These are phyloP conservation scores for Citrus unshiu DNA, from an alignment of 345 rosid genomes.

Conservation along the genomic window DNA sequence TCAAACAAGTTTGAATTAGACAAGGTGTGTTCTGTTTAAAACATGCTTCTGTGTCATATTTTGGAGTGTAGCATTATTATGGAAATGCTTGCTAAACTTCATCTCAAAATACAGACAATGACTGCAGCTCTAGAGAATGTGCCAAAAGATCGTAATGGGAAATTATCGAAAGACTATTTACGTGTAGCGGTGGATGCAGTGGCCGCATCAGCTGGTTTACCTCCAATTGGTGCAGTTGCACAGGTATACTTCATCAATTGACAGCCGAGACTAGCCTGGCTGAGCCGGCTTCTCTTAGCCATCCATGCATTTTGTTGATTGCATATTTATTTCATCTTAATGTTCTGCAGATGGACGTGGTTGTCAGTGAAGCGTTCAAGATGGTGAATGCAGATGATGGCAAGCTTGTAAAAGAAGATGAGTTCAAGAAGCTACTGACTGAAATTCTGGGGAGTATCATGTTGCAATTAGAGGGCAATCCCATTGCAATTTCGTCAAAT, in stretches of 20 bases:
- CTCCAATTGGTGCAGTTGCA: conserved; percentile 79
- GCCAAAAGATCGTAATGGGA: conserved; percentile 68
- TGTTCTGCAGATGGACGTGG: conserved; percentile 59
- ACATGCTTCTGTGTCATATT: background rate
- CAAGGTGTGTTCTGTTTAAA: conserved; percentile 42
- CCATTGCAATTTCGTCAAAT: conserved; percentile 65
- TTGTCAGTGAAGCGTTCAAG: conserved; percentile 46
- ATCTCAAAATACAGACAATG: conserved; percentile 42
- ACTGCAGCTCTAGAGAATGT: conserved; percentile 46
- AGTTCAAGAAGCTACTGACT: conserved; percentile 65
- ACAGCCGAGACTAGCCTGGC: background rate
- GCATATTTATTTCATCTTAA: background rate
- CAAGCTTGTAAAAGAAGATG: conserved; percentile 75
- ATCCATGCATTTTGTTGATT: background rate
- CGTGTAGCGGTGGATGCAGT: conserved; percentile 60
- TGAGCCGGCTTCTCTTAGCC: background rate
- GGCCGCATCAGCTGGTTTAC: conserved; percentile 75
- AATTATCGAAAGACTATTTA: conserved; percentile 60
- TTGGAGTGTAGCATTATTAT: background rate
- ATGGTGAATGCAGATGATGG: conserved; percentile 73
- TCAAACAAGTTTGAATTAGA: conserved; percentile 82
- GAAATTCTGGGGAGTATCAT: conserved; percentile 79
- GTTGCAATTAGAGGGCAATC: conserved; percentile 77
- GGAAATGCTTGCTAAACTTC: background rate
- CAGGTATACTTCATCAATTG: conserved; percentile 39